Evolutionary conservation across 1,284 basidiomycete genomes (phyloP), one percentile per base, ranked within the genome.

Genomic region (Meira nashicola): DNA sequence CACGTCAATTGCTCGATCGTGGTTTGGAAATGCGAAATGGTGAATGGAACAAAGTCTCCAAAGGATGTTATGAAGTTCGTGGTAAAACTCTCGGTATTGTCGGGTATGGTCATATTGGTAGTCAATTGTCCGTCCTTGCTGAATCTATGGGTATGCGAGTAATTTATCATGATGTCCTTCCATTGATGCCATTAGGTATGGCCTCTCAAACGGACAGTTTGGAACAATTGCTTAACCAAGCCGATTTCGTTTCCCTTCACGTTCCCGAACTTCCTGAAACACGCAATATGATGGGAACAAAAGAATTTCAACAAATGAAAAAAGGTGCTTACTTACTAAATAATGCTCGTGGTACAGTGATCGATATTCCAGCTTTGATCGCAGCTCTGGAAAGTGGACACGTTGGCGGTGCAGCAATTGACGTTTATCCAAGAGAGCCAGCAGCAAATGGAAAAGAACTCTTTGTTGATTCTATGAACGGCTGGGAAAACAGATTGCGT

Each of bases 21-120:
- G 82, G 87, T 15, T 85, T 83, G 70, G 95, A 99, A 82, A 85
- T 99, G 83, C 86, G 87, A 59, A 82, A 85, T 23, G 94, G 94
- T 50, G 82, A 89, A 68, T 99, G 95, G 95, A 98, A 99, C 85
- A 99, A 99, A 82, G 89, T 96, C 73, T 95, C 92, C 71, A 96
- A 95, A 80, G 87, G 87, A 65, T 99, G 95, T 82, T 98, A 91
- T 90, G 95, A 99, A 81, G 82, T 98, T 65, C 87, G 95, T 57
- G 94, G 94, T 71, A 98, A 98, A 83, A 94, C 92, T 1, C 85
- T 99, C 50, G 95, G 95, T 62, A 98, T 99, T 70, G 86, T 99
- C 39, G 95, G 95, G 46, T 99, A 97, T 80, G 95, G 95, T 47
- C 95, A 99, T 82, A 99, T 99, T 71, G 95, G 95, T 63, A 86